These are phyloP conservation scores for Chalara sp. DNA, from an alignment of 2,329 filamentous ascomycete species.

Conservation along the genomic window DNA sequence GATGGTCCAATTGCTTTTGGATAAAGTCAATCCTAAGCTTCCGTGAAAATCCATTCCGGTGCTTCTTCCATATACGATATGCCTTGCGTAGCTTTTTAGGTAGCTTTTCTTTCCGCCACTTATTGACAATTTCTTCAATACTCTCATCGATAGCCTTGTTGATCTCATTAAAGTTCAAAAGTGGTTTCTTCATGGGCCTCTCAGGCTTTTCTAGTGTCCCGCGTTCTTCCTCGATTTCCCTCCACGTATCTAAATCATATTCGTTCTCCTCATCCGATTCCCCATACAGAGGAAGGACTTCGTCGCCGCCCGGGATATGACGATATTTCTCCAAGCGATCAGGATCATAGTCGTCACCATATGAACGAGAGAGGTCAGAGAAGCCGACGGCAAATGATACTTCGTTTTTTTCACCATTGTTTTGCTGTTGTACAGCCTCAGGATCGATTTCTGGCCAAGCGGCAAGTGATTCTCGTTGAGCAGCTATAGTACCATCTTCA, in stretches of 20 bases:
- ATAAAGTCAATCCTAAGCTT: neutral
- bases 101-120: conserved; percentile 54
- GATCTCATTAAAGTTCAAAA: conserved; percentile 40
- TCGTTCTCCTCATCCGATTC: conserved; percentile 46
- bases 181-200: conserved; percentile 17
- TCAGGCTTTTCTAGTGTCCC: conserved; percentile 28
- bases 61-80: conserved; percentile 48
- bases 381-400: conserved; percentile 8
- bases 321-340: conserved; percentile 34
- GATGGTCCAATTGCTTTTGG: conserved; percentile 33
- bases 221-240: conserved; percentile 53
- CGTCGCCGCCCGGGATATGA: conserved; percentile 31
- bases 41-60: conserved; percentile 20
- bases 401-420: neutral
- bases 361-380: neutral
- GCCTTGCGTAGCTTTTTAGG: conserved; percentile 50
- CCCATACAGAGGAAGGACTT: conserved; percentile 43
- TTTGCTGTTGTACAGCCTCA: conserved; percentile 3
- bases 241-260: conserved; percentile 52
- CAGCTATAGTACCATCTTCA: conserved; percentile 13
- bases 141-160: conserved; percentile 45
- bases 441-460: conserved; percentile 25
- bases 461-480: conserved; percentile 19
- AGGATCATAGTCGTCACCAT: conserved; percentile 14
- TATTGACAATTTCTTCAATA: conserved; percentile 41